Conservation (phyloP, 108 stramenopile species). For the Pseudonitzschia delicatissima region DNA sequence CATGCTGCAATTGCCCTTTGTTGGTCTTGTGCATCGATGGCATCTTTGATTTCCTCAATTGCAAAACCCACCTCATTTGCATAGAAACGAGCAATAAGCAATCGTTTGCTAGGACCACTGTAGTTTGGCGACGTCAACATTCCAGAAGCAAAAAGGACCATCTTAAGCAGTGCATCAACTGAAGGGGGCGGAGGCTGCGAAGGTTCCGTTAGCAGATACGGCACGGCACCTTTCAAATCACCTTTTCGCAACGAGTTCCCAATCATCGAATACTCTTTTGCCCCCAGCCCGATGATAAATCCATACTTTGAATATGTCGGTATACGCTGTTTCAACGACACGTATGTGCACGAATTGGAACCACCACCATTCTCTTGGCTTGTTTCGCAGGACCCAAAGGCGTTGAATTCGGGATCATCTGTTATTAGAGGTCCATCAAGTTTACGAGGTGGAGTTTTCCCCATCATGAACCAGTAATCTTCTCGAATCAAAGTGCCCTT, state of each 20-base stretch:
- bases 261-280: slow-evolving; percentile 44
- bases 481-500: slow-evolving; percentile 69
- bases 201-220: slow-evolving; percentile 25
- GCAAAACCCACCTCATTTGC: slow-evolving; percentile 61
- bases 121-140: slow-evolving; percentile 64
- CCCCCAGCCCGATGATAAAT: slow-evolving; percentile 46
- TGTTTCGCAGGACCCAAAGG: slow-evolving; percentile 61
- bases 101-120: slow-evolving; percentile 44
- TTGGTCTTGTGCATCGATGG: slow-evolving; percentile 42
- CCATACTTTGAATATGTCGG: slow-evolving; percentile 75
- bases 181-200: slow-evolving; percentile 45
- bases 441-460: slow-evolving; percentile 54
- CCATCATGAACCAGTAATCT: slow-evolving; percentile 75
- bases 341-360: slow-evolving; percentile 68
- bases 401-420: slow-evolving; percentile 71
- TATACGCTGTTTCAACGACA: slow-evolving; percentile 59
- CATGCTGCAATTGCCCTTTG: slow-evolving; percentile 47
- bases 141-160: slow-evolving; percentile 58
- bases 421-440: slow-evolving; percentile 41
- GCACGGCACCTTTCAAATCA: slow-evolving; percentile 38
- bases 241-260: slow-evolving; percentile 34
- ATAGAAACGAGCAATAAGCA: slow-evolving; percentile 68
- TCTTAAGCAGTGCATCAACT: slow-evolving; percentile 62
- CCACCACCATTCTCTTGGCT: slow-evolving; percentile 29
- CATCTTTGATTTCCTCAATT: slow-evolving; percentile 34